Conservation (phyloP, 2,329 filamentous ascomycete species). For the Periconia sp. region DNA sequence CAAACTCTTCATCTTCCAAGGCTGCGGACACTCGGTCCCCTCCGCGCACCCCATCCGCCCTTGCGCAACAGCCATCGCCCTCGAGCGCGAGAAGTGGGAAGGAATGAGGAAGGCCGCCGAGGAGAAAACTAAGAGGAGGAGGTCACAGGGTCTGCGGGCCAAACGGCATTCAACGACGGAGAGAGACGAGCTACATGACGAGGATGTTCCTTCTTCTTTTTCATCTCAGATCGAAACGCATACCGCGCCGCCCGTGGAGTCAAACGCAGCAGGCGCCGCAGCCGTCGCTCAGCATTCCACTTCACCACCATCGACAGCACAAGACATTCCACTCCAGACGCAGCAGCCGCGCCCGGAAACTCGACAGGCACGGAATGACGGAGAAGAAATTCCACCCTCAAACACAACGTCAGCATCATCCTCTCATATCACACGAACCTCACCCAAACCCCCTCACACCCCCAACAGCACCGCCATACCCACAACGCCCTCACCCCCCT, state of each 20-base stretch:
- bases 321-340: not conserved
- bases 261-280: not conserved
- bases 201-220: too few species aligned
- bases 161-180: not conserved
- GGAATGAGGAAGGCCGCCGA: conserved; percentile 15
- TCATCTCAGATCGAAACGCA: not conserved
- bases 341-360: not conserved
- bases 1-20: conserved; percentile 44
- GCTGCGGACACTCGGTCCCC: conserved; percentile 46
- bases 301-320: not conserved
- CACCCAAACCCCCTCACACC: not conserved
- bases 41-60: conserved; percentile 35
- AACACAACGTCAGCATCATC: not conserved
- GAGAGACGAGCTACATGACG: not conserved
- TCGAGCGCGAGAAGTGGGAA: not conserved
- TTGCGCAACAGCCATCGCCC: conserved; percentile 22
- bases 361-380: not conserved
- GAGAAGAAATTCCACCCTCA: not conserved
- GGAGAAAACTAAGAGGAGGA: conserved; percentile 1
- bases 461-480: not conserved
- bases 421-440: not conserved
- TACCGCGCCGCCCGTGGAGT: not conserved
- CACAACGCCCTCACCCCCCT: not conserved
- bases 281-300: not conserved
- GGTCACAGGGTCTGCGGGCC: not conserved